Base-by-base conservation (phyloP, 805 yeast genomes). In the Monosporozyma unispora region DNA sequence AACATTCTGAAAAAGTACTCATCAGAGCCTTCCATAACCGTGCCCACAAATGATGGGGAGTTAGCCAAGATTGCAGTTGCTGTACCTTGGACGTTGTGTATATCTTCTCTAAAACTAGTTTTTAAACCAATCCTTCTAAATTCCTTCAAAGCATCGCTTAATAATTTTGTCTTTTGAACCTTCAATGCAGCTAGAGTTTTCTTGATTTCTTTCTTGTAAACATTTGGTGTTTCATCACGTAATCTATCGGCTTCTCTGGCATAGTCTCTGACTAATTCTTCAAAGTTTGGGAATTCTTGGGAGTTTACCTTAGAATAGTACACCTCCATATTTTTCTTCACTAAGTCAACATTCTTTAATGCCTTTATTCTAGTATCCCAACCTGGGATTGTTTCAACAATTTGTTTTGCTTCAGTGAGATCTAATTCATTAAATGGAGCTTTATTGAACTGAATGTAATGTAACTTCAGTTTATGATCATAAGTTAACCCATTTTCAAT, bases 71-170 rank as follows among this genome's bases (percentile, higher is more conserved):
- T 74, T 18, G 75, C 63, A 42, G 82, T 82, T 6, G 85, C 77
- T 1, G 86, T 76, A 0, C 78, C 70, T 63, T 87, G 87, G 3
- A 76, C 67, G 23, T 74, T 75, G 47, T 78, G 76, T n/a, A 82
- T 78, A 53, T 85, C 89, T 5, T 82, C 74, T 50, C 83, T 80
- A 33, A 82, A 73, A 23, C 77, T 77, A 3, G 81, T 70, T 56
- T 80, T 84, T 55, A 93, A 66, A 1, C 99, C 99, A 61, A 87
- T 79, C 50, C 81, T 70, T 61, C 80, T 78, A 48, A 91, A 69
- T 55, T 87, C 93, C 53, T 81, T 80, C 52, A 93, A 67, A 0
- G 89, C 77, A 50, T 82, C 87, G 67, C 93, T 84, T 48, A 95
- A 69, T 6, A 89, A 66, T 55, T 83, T 84, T 52, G 82, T 74